Evolutionary conservation across 1,284 basidiomycete species (phyloP), one percentile per base, ranked within the genome.

Genomic region (Bondarzewia mesenterica): DNA sequence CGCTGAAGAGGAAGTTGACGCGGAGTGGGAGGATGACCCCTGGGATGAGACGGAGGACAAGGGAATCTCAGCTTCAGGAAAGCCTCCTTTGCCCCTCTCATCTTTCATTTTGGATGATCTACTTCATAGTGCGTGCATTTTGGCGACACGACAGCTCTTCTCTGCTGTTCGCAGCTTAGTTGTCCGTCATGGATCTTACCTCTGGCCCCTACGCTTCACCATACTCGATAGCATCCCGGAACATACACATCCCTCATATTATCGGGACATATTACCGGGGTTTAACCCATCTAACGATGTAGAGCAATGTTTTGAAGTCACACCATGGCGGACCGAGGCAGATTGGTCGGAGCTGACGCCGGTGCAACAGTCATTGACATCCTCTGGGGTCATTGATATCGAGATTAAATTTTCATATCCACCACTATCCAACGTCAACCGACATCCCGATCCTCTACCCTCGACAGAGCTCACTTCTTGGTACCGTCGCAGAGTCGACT

Each of bases 11-110:
- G 60, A 50, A 4, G 62, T 68, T 29, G 78, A 80, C 47, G 72
- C 66, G 32, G 82, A 81, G 56, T 85, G 81, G 81, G 80, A 83
- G 57, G 89, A 91, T 58, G 89, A 93, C 63, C 88, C 89, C 8
- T 93, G 88, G 88, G 82, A 71, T 18, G 79, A 83, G 7, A 61
- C 63, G 32, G 61, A 59, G 23, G 61, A 50, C 48, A 63, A 50
- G 14, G 49, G 53, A 16, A 29, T 50, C 4, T 47, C 46, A 43
- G 47, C 60, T 42, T 46, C 59, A 42, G 51, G 52, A 26, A 46
- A 63, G 7, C 66, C 68, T 1, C 77, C 78, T 16, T 58, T 89
- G 37, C 59, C 78, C 1, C 73, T 93, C 18, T 68, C 78, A 6
- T 58, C 68, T 7, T 92, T 95, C 62, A 70, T 95, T 22, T 60